Base-by-base conservation (phyloP, 2,329 filamentous ascomycete species). In the Claviceps africana region DNA sequence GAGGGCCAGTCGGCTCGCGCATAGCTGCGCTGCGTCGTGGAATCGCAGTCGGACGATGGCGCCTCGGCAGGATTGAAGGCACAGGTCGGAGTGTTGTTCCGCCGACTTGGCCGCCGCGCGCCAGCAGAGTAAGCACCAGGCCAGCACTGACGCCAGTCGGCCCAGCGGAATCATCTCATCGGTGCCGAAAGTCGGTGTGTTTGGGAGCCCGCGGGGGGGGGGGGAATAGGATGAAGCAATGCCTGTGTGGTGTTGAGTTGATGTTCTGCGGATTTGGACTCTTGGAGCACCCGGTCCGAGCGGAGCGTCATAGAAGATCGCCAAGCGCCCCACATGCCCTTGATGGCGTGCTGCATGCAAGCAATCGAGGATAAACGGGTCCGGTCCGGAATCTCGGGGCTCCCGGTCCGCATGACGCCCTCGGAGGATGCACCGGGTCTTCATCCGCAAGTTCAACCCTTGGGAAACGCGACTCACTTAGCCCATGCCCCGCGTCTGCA, bases 51-150 rank as follows among this genome's bases (percentile, higher is more conserved):
- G 48, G 22, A 50, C 52, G 2, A 70, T 59, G 25, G 61, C 55
- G 35, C 59, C 60, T 17, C 60, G 53, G 53, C 68, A 70, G 19
- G 67, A 58, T 47, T 64, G 57, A 31, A 62, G 66, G 56, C 67
- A 70, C 17, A 51, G 7, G 25, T 53, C 52, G 43, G 44, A 15
- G 15, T 13, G 15, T 11, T 30, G n/a, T 22, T 19, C n/a, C 17
- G 30, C 21, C n/a, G 44, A n/a, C 10, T 31, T 48, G 44, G 52
- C 52, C 7, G 48, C 37, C 8, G 30, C 48, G 17, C 25, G 37
- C 44, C 48, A 19, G 25, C 25, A 33, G 35, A 53, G 35, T 15
- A 51, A 22, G 37, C 37, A 48, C 44, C 52, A 53, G 52, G 37
- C 46, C 42, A 53, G 48, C n/a, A 31, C 48, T 30, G 52, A 53